Evolutionary conservation across 1,139 yeast genomes (phyloP).

Genomic region (Suhomyces choctaworum): DNA sequence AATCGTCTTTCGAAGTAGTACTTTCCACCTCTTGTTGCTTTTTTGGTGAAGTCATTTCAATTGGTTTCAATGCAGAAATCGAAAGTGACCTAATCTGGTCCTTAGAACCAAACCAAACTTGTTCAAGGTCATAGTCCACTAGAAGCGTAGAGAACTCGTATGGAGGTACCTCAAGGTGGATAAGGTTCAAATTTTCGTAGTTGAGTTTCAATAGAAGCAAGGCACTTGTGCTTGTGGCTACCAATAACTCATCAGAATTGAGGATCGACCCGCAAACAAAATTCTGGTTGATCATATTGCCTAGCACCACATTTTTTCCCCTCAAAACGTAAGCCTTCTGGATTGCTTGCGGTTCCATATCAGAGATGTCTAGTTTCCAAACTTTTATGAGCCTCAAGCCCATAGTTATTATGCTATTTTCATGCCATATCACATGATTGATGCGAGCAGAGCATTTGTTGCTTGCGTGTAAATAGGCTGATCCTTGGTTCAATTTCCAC

Average conservation of each 20-base stretch:
- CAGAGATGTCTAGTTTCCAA: conserved; percentile 44
- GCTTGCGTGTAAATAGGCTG: conserved; percentile 38
- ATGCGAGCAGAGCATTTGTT: conserved; percentile 63
- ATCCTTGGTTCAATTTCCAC: conserved; percentile 45
- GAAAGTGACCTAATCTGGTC: conserved; percentile 2
- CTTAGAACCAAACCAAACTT: conserved; percentile 12
- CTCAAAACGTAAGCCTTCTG: conserved; percentile 35
- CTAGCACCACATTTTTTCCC: conserved; percentile 61
- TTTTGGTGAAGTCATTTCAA: background rate
- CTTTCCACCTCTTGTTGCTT: background rate
- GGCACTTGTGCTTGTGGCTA: conserved; percentile 46
- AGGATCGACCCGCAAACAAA: conserved; percentile 44
- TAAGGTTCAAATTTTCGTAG: conserved; percentile 26
- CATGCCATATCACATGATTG: conserved; percentile 57
- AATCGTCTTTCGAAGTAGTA: background rate
- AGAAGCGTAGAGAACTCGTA: conserved; percentile 20
- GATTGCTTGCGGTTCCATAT: conserved; percentile 6
- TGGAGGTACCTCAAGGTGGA: conserved; percentile 20
- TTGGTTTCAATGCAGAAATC: conserved; percentile 6
- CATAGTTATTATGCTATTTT: conserved; percentile 48
- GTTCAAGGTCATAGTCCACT: conserved; percentile 25
- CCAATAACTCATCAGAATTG: conserved; percentile 39
- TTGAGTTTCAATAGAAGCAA: conserved; percentile 33
- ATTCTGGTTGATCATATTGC: conserved; percentile 45
- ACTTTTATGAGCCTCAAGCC: conserved; percentile 62